Conservation (phyloP, 1,284 basidiomycete genomes). For the Serendipita sp. region DNA sequence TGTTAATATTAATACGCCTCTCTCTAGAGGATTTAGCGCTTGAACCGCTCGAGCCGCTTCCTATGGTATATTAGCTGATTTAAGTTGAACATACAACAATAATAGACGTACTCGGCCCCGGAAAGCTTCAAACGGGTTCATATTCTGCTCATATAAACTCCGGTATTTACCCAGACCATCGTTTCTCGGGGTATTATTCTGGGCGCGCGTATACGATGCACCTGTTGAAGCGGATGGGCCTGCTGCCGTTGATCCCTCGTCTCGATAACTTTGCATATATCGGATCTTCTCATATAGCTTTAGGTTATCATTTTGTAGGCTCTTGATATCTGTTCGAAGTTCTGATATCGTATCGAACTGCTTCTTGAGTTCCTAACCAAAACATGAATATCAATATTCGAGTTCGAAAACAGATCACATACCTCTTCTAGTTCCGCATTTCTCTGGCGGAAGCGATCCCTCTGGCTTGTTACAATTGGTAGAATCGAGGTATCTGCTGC, state of each 20-base stretch:
- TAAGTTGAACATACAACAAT: background rate
- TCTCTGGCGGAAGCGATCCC: constrained; percentile 87
- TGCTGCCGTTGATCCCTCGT: constrained; percentile 34
- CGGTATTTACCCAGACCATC: constrained; percentile 83
- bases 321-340: constrained; percentile 75
- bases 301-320: constrained; percentile 80
- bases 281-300: constrained; percentile 94
- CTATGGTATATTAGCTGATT: constrained; percentile 27
- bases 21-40: constrained; percentile 82
- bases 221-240: constrained; percentile 12
- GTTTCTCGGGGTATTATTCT: constrained; percentile 19
- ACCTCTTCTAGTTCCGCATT: constrained; percentile 95
- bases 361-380: constrained; percentile 67
- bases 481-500: constrained; percentile 81
- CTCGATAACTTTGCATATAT: constrained; percentile 88
- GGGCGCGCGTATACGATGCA: constrained; percentile 12
- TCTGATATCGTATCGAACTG: constrained; percentile 91
- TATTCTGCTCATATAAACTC: constrained; percentile 83
- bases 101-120: constrained; percentile 66
- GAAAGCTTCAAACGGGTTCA: constrained; percentile 97
- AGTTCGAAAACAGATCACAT: constrained; percentile 13
- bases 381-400: background rate
- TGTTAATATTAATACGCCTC: constrained; percentile 75
- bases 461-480: constrained; percentile 91
- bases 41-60: constrained; percentile 87